A percentile compares a stretch with the other conserved stretches of the same genome.
These are phyloP conservation scores for Calocybe cyanea DNA, from an alignment of 768 basidiomycete species.

Conservation along the genomic window DNA sequence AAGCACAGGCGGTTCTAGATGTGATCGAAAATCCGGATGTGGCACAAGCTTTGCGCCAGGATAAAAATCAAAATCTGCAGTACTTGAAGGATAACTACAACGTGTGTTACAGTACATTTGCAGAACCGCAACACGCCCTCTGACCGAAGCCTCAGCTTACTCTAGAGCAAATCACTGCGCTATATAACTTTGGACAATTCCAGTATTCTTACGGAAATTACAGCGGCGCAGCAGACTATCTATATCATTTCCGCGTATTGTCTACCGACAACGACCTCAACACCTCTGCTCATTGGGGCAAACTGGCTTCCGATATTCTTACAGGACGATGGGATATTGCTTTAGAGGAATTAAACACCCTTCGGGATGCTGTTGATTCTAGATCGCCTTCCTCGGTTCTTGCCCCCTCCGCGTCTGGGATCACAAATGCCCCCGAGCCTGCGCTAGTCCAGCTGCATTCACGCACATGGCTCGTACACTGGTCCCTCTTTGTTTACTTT, in stretches of 20 bases:
- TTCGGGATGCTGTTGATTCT: constrained; percentile 90
- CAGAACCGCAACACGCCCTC: background rate
- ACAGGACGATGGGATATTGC: constrained; percentile 95
- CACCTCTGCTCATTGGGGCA: constrained; percentile 98
- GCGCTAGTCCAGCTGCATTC: constrained; percentile 87
- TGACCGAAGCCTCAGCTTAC: constrained; percentile 61
- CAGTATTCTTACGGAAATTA: constrained; percentile 99
- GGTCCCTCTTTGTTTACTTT: constrained; percentile 98
- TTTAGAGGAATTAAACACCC: constrained; percentile 89
- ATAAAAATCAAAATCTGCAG: constrained; percentile 94
- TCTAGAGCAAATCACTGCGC: constrained; percentile 88
- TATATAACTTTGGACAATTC: constrained; percentile 98
- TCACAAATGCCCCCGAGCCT: constrained; percentile 49
- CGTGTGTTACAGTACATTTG: constrained; percentile 40
- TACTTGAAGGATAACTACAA: constrained; percentile 92
- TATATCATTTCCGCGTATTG: constrained; percentile 98
- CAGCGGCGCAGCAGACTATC: constrained; percentile 92
- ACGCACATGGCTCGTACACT: constrained; percentile 94
- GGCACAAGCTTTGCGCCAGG: constrained; percentile 88
- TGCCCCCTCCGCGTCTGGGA: constrained; percentile 28
- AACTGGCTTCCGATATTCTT: constrained; percentile 94
- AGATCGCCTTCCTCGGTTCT: constrained; percentile 53
- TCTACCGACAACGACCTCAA: constrained; percentile 92
- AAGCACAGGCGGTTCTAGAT: constrained; percentile 90
- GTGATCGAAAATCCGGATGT: constrained; percentile 98